Evolutionary conservation across 495 filamentous ascomycete genomes (phyloP), one percentile per base, ranked within the genome.

Genomic region (Penicillium pancosmium): DNA sequence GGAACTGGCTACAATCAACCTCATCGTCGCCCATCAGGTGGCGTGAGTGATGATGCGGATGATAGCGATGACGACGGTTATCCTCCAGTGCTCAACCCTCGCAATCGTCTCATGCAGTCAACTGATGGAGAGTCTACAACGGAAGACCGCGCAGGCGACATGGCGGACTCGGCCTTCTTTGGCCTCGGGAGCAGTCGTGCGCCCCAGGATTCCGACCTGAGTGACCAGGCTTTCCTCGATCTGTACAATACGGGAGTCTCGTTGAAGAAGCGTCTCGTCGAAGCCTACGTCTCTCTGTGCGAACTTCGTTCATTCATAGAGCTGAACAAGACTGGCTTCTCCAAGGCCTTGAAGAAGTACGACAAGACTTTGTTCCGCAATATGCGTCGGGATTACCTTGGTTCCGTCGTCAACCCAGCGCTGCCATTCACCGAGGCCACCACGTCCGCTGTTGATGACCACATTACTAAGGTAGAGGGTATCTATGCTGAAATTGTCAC

Each of bases 291-390:
- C 52, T 88, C 89, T 56, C 76, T 98, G n/a, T 97, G 94, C 75
- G 94, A 96, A 63, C 83, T 99, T 55, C 91, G 96, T 70, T 97
- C 93, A 13, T 99, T 93, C 69, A 86, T 94, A 53, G 94, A 99
- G 75, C 81, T 99, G 44, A 99, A 99, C 79, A 88, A 86, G 74
- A 99, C 94, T 0, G 94, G 94, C 3, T 99, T 99, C 74, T 82
- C 86, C 43, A 99, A 99, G 74, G 92, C 92, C 4, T 74, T 97
- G 63, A 99, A 99, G 78, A 99, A 99, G 71, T 99, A 94, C 68
- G 94, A 99, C 79, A 99, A 99, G 80, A 97, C 89, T 52, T 77
- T 94, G 33, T 88, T 97, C 68, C 87, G 87, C 38, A 86, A 83
- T 52, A 78, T 98, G 19, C 91, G 91, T 50, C 69, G 81, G 13